These are phyloP conservation scores for Lactarius indigo DNA, from an alignment of 768 basidiomycete genomes.

Conservation along the genomic window DNA sequence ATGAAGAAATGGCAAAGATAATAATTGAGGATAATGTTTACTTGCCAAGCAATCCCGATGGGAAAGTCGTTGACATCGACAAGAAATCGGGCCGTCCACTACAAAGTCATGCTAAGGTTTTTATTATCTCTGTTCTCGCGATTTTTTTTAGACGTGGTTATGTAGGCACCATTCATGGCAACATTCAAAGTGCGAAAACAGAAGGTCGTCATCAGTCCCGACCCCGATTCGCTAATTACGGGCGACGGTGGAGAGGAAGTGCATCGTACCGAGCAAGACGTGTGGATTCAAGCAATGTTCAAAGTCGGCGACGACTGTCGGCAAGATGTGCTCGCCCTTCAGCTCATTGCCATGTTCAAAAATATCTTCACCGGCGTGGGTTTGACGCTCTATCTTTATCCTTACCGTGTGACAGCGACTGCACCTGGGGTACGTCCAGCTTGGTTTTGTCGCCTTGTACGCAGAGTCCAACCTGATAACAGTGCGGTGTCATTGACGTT, in stretches of 20 bases:
- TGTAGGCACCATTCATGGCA: slow-evolving; percentile 98
- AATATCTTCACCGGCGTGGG: slow-evolving; percentile 91
- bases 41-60: slow-evolving; percentile 95
- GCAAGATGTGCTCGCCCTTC: slow-evolving; percentile 96
- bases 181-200: slow-evolving; percentile 98
- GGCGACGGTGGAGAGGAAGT: slow-evolving; percentile 56
- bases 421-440: slow-evolving; percentile 75
- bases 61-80: slow-evolving; percentile 94
- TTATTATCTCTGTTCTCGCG: slow-evolving; percentile 8
- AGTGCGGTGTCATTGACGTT: slow-evolving; percentile 99
- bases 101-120: slow-evolving; percentile 95
- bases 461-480: slow-evolving; percentile 11
- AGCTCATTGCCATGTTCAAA: slow-evolving; percentile 99
- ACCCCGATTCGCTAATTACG: slow-evolving; percentile 73
- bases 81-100: slow-evolving; percentile 94
- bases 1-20: slow-evolving; percentile 99
- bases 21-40: slow-evolving; percentile 93
- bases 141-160: slow-evolving; percentile 11
- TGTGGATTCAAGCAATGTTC: slow-evolving; percentile 98
- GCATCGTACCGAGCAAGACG: slow-evolving; percentile 50
- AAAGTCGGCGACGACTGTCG: slow-evolving; percentile 99
- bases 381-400: slow-evolving; percentile 86
- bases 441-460: neutral
- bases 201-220: slow-evolving; percentile 56
- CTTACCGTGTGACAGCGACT: slow-evolving; percentile 96